Evolutionary conservation across 2,329 filamentous ascomycete genomes (phyloP).

Genomic region (Fusarium sp.): DNA sequence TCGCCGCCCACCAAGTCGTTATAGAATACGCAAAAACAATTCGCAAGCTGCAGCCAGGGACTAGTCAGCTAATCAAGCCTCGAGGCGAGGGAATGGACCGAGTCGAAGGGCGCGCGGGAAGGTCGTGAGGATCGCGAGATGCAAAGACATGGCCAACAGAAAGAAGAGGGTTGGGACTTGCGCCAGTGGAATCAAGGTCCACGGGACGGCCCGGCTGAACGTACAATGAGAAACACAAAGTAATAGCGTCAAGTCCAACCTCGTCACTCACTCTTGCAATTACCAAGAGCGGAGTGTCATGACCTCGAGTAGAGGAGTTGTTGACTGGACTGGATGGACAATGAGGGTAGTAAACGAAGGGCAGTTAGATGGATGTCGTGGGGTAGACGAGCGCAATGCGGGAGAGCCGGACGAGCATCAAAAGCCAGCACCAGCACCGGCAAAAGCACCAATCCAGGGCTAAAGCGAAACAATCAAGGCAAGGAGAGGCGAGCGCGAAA

Average conservation of each 20-base stretch:
- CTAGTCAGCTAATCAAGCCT: conserved; percentile 6
- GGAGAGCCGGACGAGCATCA: conserved; percentile 24
- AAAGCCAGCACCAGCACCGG: conserved; percentile 41
- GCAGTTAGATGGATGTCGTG: conserved; percentile 9
- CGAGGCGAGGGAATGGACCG: background rate
- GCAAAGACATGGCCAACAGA: conserved; percentile 1
- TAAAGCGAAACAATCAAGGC: conserved; percentile 25
- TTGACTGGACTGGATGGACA: conserved; percentile 4
- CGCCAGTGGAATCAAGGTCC: conserved; percentile 15
- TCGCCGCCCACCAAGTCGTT: conserved; percentile 10
- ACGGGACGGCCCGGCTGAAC: conserved; percentile 30
- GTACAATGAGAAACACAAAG: conserved; percentile 33
- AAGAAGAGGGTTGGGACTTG: conserved; percentile 25
- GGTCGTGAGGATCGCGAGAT: background rate
- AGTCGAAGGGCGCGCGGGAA: background rate
- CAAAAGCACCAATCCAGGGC: conserved; percentile 35
- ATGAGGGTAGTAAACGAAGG: conserved; percentile 9
- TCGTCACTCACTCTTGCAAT: conserved; percentile 33
- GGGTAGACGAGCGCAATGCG: conserved; percentile 7
- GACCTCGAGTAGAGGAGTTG: conserved; percentile 24
- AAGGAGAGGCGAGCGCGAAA: conserved; percentile 14
- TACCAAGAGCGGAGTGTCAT: conserved; percentile 36
- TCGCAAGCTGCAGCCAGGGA: conserved; percentile 15
- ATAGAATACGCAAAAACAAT: conserved; percentile 11
- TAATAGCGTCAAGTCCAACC: conserved; percentile 29